These are phyloP conservation scores for Abrus precatorius DNA, from an alignment of 306 rosid species.

Conservation along the genomic window DNA sequence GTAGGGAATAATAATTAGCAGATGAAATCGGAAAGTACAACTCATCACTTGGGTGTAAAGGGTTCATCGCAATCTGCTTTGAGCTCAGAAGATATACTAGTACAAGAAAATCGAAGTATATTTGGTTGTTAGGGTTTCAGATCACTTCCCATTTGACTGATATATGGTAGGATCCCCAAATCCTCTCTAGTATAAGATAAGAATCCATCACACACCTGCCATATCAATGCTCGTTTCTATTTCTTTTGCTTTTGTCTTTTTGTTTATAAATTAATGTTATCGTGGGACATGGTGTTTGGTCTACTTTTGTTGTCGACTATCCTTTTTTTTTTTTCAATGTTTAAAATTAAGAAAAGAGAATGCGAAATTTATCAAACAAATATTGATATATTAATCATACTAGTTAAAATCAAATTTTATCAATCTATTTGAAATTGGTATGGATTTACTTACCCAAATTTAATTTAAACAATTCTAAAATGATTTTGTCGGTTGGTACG, in stretches of 20 bases:
- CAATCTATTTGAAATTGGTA: neutral
- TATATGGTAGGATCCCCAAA: conserved; percentile 36
- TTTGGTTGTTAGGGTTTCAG: conserved; percentile 52
- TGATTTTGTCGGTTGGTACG: conserved; percentile 15
- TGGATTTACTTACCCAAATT: neutral
- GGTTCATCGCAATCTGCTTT: conserved; percentile 50
- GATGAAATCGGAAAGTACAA: conserved; percentile 50
- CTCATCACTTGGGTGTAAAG: conserved; percentile 58
- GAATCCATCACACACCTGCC: conserved; percentile 41
- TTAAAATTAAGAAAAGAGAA: neutral
- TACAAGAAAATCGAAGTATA: neutral
- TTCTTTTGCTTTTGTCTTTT: neutral
- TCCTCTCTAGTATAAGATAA: conserved; percentile 28
- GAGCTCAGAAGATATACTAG: neutral
- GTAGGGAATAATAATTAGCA: conserved; percentile 46
- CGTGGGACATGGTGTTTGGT: conserved; percentile 40
- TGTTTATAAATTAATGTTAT: conserved; percentile 1
- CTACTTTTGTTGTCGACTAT: neutral
- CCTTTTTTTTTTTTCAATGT: neutral
- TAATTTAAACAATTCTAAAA: neutral
- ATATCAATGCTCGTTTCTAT: conserved; percentile 35
- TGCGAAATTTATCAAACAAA: neutral
- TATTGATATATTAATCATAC: no score
- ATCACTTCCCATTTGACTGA: neutral
- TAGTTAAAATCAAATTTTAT: neutral